Evolutionary conservation across 192 early-diverging fungal species (phyloP).

Genomic region (Endogone sp.): DNA sequence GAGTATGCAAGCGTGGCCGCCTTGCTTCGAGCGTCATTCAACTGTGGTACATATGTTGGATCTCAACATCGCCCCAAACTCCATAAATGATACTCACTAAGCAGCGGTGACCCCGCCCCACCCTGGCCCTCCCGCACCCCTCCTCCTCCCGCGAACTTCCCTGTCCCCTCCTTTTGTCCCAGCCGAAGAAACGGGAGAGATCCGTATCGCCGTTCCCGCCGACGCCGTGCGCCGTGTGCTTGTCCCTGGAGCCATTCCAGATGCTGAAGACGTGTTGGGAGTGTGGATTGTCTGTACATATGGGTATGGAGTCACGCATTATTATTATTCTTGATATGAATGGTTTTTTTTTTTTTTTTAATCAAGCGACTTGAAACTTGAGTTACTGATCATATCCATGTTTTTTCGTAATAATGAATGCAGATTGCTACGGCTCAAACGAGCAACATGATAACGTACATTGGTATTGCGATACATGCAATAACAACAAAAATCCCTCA

Average conservation of each 20-base stretch:
- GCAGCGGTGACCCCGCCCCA: background rate
- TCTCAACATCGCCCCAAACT: background rate
- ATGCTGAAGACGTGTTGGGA: conserved; percentile 36
- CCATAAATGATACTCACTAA: background rate
- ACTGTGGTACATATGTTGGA: background rate
- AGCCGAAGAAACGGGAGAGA: conserved; percentile 20
- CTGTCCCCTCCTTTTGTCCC: background rate
- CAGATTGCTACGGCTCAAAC: conserved; percentile 46
- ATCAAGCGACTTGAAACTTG: background rate
- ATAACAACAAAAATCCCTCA: conserved; percentile 53
- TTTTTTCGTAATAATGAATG: background rate
- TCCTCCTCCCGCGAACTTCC: background rate
- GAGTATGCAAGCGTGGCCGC: background rate
- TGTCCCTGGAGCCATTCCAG: conserved; percentile 10
- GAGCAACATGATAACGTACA: conserved; percentile 1
- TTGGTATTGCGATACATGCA: conserved; percentile 59
- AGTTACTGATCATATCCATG: background rate
- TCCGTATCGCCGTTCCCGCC: conserved; percentile 32
- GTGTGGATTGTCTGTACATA: conserved; percentile 46
- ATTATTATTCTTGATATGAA: background rate
- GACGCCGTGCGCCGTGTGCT: conserved; percentile 40
- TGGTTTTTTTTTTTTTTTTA: background rate
- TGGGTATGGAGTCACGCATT: conserved; percentile 22
- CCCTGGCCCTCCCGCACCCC: background rate
- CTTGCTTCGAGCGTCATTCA: background rate